A percentile compares a stretch with the other conserved stretches of the same genome.
These are phyloP conservation scores for Hirsutella minnesotensis DNA, from an alignment of 2,329 filamentous ascomycete species.

Conservation along the genomic window DNA sequence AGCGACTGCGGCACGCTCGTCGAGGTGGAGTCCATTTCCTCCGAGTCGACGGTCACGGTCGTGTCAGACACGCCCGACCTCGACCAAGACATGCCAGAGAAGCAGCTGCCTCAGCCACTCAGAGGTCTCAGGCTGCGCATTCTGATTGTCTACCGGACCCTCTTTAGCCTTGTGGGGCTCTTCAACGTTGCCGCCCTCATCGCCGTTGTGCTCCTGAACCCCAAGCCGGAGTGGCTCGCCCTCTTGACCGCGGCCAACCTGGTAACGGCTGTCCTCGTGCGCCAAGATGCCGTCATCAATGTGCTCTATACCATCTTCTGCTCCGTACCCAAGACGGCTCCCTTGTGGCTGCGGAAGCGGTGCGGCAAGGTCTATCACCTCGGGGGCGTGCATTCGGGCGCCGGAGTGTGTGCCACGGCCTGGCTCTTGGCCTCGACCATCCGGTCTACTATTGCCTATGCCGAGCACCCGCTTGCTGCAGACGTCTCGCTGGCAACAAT, in stretches of 20 bases:
- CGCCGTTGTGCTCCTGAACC: conserved; percentile 23
- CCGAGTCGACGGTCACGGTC: conserved; percentile 16
- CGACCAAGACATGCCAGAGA: conserved; percentile 23
- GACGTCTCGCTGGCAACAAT: conserved; percentile 27
- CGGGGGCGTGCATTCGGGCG: conserved; percentile 38
- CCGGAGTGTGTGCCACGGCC: conserved; percentile 34
- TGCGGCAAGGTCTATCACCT: conserved; percentile 40
- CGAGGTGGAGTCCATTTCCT: conserved; percentile 17
- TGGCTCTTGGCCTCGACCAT: conserved; percentile 35
- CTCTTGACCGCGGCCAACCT: conserved; percentile 36
- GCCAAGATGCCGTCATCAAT: conserved; percentile 43
- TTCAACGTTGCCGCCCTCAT: conserved; percentile 36
- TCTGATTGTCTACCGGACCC: conserved; percentile 41
- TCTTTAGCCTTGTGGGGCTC: conserved; percentile 41
- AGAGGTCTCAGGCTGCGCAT: conserved; percentile 30
- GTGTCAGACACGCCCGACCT: conserved; percentile 18
- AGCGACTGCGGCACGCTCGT: conserved; percentile 11
- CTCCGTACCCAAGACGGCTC: conserved; percentile 31
- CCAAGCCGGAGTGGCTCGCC: conserved; percentile 24
- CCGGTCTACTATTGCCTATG: conserved; percentile 23
- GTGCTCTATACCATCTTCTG: conserved; percentile 32
- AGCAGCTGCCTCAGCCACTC: conserved; percentile 25
- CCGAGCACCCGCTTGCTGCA: conserved; percentile 13
- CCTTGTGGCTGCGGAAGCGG: conserved; percentile 34
- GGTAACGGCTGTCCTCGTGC: conserved; percentile 34